Evolutionary conservation across 495 filamentous ascomycete species (phyloP).

Genomic region (Penicillium salamii): DNA sequence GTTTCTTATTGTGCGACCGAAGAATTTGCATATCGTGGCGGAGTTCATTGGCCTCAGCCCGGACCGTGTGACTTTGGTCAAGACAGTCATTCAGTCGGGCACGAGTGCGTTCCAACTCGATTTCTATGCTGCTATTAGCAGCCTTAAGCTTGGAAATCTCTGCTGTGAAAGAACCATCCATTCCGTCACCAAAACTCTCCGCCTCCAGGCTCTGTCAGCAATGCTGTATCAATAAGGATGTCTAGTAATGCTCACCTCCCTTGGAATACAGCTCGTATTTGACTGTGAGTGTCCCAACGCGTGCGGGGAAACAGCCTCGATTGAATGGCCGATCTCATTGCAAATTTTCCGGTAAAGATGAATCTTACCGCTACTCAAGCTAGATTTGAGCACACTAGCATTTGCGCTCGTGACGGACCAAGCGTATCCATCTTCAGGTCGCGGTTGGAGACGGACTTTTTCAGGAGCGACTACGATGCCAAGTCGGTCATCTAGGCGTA

Average conservation of each 20-base stretch:
- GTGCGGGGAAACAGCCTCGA: neutral
- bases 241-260: neutral
- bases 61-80: neutral
- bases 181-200: neutral
- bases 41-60: neutral
- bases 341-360: neutral
- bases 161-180: neutral
- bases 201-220: neutral
- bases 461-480: too few relatives aligned
- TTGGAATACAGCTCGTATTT: neutral
- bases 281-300: too few relatives aligned
- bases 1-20: neutral
- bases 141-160: neutral
- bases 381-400: neutral
- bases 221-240: neutral
- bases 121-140: neutral
- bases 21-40: neutral
- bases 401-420: neutral
- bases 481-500: too few relatives aligned
- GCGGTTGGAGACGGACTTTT: too few relatives aligned
- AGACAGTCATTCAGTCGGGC: neutral
- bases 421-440: neutral
- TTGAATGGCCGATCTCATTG: neutral
- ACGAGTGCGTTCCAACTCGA: neutral
- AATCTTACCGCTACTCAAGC: neutral